phyloP scores from a whole-genome alignment of 179 eudicot genomes.

The Actinidia arguta region DNA sequence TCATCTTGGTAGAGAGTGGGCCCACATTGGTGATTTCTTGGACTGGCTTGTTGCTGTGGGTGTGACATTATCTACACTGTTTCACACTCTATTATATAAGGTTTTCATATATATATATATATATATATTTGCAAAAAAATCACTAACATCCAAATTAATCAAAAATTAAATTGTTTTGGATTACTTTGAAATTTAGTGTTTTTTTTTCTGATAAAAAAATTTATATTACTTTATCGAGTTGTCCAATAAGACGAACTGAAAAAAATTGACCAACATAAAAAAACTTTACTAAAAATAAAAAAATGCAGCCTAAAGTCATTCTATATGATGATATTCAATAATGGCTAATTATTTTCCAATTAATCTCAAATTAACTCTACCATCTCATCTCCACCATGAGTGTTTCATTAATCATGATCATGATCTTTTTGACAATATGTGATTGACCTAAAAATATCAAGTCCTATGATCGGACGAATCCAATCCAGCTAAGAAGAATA shows the following conservation, averaged over 20 bases:
- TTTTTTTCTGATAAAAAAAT: not conserved
- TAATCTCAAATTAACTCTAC: not conserved
- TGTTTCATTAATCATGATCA: not conserved
- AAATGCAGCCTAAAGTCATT: no score
- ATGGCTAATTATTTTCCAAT: not conserved
- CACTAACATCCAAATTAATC: not conserved
- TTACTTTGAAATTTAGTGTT: not conserved
- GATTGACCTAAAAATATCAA: not conserved
- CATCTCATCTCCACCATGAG: no score
- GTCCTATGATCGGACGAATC: not conserved
- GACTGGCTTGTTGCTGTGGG: not conserved
- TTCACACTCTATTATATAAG: not conserved
- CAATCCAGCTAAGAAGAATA: not conserved
- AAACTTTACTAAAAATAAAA: no score
- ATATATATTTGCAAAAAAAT: not conserved
- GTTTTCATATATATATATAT: not conserved
- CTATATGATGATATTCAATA: no score
- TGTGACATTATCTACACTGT: not conserved
- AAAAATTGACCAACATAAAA: not conserved
- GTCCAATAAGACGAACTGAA: not conserved
- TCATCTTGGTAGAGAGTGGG: constrained; percentile 20
- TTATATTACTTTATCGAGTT: not conserved
- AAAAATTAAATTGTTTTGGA: no score
- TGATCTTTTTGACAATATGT: not conserved
- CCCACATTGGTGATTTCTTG: constrained; percentile 21